phyloP scores from a whole-genome alignment of 257 asterid genomes.

The Perilla frutescens region DNA sequence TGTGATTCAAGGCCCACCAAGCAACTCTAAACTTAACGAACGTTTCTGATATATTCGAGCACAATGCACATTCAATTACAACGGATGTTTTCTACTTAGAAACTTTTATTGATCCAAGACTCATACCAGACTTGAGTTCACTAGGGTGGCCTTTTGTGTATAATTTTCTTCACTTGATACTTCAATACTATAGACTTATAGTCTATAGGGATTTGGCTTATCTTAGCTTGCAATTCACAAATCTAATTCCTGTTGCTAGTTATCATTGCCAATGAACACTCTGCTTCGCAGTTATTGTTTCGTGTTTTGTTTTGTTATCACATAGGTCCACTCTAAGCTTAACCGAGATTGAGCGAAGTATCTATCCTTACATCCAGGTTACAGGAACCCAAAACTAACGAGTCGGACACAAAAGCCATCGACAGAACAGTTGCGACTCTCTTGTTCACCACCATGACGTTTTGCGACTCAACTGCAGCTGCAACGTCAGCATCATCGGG shows the following conservation, averaged over 20 bases:
- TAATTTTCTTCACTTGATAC: neutral
- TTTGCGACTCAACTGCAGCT: conserved; percentile 26
- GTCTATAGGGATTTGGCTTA: neutral
- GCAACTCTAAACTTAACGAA: too few relatives aligned
- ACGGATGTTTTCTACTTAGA: too few relatives aligned
- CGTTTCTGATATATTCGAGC: neutral
- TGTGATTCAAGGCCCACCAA: too few relatives aligned
- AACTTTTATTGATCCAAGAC: neutral
- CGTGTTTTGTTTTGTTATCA: conserved; percentile 2
- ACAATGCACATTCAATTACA: neutral
- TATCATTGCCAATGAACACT: neutral
- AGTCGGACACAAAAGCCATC: conserved; percentile 37
- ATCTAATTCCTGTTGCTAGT: neutral
- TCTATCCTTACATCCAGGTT: conserved; percentile 32
- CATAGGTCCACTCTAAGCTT: neutral
- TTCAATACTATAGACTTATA: too few relatives aligned
- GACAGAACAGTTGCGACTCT: conserved; percentile 60
- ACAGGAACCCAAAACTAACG: conserved; percentile 27
- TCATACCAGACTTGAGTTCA: neutral
- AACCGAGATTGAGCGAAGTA: conserved; percentile 13
- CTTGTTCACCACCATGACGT: conserved; percentile 42
- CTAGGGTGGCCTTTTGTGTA: conserved; percentile 10
- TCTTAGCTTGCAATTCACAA: neutral
- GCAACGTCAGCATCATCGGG: conserved; percentile 28
- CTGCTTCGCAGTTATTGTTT: neutral